Evolutionary conservation across 2,329 filamentous ascomycete genomes (phyloP), one percentile per base, ranked within the genome.

Genomic region (Fusarium stilboides): DNA sequence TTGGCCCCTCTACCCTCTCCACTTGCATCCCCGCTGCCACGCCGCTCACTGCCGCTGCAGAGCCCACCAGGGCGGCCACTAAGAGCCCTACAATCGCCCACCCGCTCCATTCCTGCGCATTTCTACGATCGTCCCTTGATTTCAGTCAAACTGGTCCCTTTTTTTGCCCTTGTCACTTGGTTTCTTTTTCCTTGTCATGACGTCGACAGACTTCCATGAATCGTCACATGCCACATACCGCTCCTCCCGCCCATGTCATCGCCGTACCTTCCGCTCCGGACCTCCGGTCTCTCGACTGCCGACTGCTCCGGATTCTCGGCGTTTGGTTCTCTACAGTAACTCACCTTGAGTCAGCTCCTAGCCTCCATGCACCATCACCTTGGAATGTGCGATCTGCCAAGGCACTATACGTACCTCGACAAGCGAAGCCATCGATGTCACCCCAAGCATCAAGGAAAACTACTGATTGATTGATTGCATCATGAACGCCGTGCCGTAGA

Each of bases 81-180:
- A 70, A 61, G 59, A 71, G 68, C 64, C 68, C 68, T 71, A 69
- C 51, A 69, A 60, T 65, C 49, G 40, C 55, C 68, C 68, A 70
- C 59, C 59, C 67, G 67, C 63, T 70, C 68, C 68, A 69, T 71
- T 65, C 55, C 62, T 63, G 36, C 57, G 40, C 66, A 52, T 63
- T 64, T 53, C 34, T 69, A 46, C 62, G 53, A 69, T 69, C 62
- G 50, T 63, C 66, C 64, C 49, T 64, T 63, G 63, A 49, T 51
- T 57, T 53, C 44, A 40, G 43, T 53, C n/a, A 55, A 49, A 53
- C 49, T 47, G 46, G 45, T 39, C 58, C 43, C 58, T 33, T 64
- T 31, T 15, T 31, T 34, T 20, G 36, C 52, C 51, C 60, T 63
- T 63, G 60, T 51, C 49, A 31, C 28, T 31, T 31, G 28, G 28